Conservation (phyloP, 2,329 filamentous ascomycete genomes). For the Cladosporium halotolerans region DNA sequence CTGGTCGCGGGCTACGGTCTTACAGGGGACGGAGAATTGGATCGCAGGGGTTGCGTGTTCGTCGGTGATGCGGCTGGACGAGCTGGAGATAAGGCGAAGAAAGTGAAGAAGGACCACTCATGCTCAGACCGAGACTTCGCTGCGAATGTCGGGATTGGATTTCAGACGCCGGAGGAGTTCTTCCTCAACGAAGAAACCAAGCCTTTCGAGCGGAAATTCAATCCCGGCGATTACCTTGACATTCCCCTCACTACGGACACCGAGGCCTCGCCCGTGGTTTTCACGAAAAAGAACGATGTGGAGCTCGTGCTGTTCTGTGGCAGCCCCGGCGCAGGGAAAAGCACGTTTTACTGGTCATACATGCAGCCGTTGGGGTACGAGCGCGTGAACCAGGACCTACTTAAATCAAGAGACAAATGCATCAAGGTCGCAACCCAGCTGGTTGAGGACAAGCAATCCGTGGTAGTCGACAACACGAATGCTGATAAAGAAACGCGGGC, state of each 20-base stretch:
- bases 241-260: slow-evolving; percentile 22
- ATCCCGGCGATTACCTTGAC: slow-evolving; percentile 54
- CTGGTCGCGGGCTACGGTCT: slow-evolving; percentile 49
- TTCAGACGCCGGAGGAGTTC: slow-evolving; percentile 85
- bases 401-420: slow-evolving; percentile 66
- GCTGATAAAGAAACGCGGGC: slow-evolving; percentile 68
- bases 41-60: slow-evolving; percentile 69
- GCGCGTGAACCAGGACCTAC: slow-evolving; percentile 81
- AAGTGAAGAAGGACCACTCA: slow-evolving; percentile 51
- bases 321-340: slow-evolving; percentile 85
- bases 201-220: slow-evolving; percentile 64
- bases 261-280: slow-evolving; percentile 23
- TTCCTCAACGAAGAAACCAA: slow-evolving; percentile 65
- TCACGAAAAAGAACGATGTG: slow-evolving; percentile 56
- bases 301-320: slow-evolving; percentile 85
- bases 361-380: slow-evolving; percentile 73
- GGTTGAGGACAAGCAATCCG: slow-evolving; percentile 59
- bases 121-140: slow-evolving; percentile 69
- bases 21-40: slow-evolving; percentile 51
- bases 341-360: slow-evolving; percentile 76
- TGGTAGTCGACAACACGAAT: slow-evolving; percentile 94
- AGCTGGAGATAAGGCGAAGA: slow-evolving; percentile 29
- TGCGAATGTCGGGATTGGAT: slow-evolving; percentile 72
- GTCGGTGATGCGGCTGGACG: slow-evolving; percentile 70
- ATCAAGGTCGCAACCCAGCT: slow-evolving; percentile 65